Evolutionary conservation across 768 basidiomycete genomes (phyloP).

Genomic region (Tubosaeta sp.): DNA sequence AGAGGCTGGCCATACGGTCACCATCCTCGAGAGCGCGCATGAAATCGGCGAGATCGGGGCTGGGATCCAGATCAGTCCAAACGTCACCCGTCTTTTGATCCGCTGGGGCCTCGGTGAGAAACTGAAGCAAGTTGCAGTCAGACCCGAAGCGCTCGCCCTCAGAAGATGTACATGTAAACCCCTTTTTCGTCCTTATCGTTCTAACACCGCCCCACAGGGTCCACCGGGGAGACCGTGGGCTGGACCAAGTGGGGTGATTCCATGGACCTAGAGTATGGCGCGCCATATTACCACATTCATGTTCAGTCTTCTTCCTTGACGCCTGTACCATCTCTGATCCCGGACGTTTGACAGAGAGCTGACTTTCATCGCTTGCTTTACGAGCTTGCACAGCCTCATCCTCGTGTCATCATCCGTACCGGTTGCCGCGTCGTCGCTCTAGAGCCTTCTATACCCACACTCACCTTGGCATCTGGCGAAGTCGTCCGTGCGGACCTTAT

Average conservation of each 20-base stretch:
- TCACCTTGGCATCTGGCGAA: constrained; percentile 41
- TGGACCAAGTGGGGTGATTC: constrained; percentile 34
- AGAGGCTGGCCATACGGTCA: constrained; percentile 45
- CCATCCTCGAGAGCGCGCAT: constrained; percentile 41
- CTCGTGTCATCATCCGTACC: constrained; percentile 32
- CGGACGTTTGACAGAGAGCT: constrained; percentile 32
- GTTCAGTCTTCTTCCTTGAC: constrained; percentile 10
- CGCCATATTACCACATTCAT: constrained; percentile 36
- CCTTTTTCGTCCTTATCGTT: neutral
- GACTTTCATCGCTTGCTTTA: constrained; percentile 42
- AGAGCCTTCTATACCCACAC: constrained; percentile 29
- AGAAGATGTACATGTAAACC: constrained; percentile 37
- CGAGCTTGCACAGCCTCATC: constrained; percentile 34
- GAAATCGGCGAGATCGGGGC: constrained; percentile 45
- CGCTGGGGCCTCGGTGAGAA: constrained; percentile 48
- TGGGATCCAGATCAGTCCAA: constrained; percentile 45
- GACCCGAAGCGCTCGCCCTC: constrained; percentile 37
- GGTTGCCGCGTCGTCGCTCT: constrained; percentile 34
- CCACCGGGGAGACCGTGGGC: constrained; percentile 33
- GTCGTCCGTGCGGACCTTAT: constrained; percentile 42
- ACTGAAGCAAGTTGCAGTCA: constrained; percentile 35
- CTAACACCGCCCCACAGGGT: constrained; percentile 16
- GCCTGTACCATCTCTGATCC: neutral
- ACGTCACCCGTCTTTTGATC: constrained; percentile 42
- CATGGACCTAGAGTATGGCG: constrained; percentile 31